A percentile compares a stretch with the other conserved stretches of the same genome.
Evolutionary conservation across 768 basidiomycete species (phyloP).

Genomic region (Lactifluus subvellereus): DNA sequence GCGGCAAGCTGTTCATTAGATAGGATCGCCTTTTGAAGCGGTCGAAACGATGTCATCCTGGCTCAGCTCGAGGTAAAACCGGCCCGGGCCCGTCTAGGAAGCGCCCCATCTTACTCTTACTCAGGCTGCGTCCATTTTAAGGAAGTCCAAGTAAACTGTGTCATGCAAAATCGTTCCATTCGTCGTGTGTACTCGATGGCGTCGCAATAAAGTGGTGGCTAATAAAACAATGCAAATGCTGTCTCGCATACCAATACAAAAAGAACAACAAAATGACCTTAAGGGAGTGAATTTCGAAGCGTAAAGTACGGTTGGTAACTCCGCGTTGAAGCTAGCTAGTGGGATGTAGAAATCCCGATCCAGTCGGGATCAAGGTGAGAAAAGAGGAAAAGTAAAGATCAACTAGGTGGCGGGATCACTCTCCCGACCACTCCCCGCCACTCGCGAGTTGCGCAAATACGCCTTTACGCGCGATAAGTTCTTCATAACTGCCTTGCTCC

Average conservation of each 20-base stretch:
- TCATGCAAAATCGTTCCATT: constrained; percentile 20
- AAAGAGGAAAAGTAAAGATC: neutral
- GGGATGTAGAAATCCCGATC: neutral
- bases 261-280: neutral
- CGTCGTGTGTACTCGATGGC: neutral
- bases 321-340: neutral
- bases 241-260: constrained; percentile 2
- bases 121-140: no score
- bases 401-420: constrained; percentile 8
- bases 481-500: constrained; percentile 74
- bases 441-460: constrained; percentile 72
- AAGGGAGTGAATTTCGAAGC: constrained; percentile 17
- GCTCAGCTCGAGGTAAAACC: neutral
- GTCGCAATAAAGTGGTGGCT: constrained; percentile 5
- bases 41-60: constrained; percentile 36
- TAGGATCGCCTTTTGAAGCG: constrained; percentile 69
- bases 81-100: neutral
- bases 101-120: no score
- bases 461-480: constrained; percentile 60
- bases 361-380: neutral
- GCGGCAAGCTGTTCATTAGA: constrained; percentile 68
- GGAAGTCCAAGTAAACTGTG: neutral
- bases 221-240: constrained; percentile 6
- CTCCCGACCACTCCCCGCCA: constrained; percentile 62
- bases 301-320: neutral